Evolutionary conservation across 73 alveolate species (phyloP), one percentile per base, ranked within the genome.

Genomic region (Paramecium pentaurelia): DNA sequence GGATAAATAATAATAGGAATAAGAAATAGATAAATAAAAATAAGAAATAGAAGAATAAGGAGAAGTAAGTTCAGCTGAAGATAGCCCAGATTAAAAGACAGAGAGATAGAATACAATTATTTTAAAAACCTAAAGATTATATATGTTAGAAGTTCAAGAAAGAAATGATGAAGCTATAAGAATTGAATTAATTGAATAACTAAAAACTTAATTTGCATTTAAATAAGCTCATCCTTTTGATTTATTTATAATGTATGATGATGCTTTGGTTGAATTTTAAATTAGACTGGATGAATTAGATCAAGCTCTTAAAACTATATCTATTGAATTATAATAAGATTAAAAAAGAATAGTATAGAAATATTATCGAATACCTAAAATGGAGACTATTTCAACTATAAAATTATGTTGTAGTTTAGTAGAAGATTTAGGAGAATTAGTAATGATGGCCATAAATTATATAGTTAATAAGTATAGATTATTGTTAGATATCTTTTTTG

Each of bases 181-280:
- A 73, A 20, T 22, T 14, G 87, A 73, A 73, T 37, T 73, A 73
- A 37, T 73, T 16, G 87, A 73, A 37, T 20, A 73, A 73, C 16
- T 73, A 2, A 73, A 73, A 73, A 73, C 58, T 14, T 73, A 73
- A 10, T 40, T 73, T 73, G 87, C 87, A 5, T 73, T 73, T 73
- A 73, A 73, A n/a, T 37, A 47, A 27, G 38, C 58, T 16, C 71
- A 80, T 47, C 91, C 91, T 40, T 80, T 80, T 47, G 91, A 80
- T 80, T 20, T 80, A 12, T 45, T 80, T 11, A 45, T 80, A 1
- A 42, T 27, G 30, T 80, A 45, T 47, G 91, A 80, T 80, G 91
- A 80, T 47, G 47, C 73, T 3, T 18, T 27, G 8, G 58, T 45
- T 18, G 91, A 80, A 45, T 80, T 44, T 80, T 49, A 80, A 49